Evolutionary conservation across 176 grass and related monocot species (phyloP).

Genomic region (Sorghum bicolor): DNA sequence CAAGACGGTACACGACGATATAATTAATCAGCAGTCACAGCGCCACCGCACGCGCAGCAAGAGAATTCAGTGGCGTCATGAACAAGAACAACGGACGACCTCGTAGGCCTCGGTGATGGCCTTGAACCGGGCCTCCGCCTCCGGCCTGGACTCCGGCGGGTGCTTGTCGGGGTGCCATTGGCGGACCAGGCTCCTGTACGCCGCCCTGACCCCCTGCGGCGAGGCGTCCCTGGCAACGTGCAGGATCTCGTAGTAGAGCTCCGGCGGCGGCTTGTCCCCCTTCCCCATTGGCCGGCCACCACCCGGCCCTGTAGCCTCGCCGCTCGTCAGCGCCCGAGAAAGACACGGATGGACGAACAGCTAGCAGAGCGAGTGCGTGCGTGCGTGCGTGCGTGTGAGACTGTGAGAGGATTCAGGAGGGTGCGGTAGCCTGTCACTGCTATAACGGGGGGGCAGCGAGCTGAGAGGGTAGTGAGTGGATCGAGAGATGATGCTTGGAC

Average conservation of each 20-base stretch:
- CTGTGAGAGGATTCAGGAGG: conserved; percentile 42
- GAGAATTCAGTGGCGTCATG: too few species aligned
- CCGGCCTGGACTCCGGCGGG: conserved; percentile 60
- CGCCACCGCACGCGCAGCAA: not conserved
- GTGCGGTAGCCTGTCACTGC: conserved; percentile 3
- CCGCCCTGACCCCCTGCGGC: conserved; percentile 60
- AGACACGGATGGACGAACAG: not conserved
- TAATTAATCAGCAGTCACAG: not conserved
- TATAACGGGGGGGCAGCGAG: conserved; percentile 9
- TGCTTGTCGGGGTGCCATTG: conserved; percentile 98
- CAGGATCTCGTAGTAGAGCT: conserved; percentile 70
- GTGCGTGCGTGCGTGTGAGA: not conserved
- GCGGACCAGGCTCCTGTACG: conserved; percentile 53
- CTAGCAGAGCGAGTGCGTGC: not conserved
- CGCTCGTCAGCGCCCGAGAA: too few species aligned
- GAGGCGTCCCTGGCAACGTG: conserved; percentile 56
- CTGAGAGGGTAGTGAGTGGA: not conserved
- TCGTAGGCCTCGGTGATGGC: conserved; percentile 84
- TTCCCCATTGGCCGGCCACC: conserved; percentile 32
- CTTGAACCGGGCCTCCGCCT: conserved; percentile 75
- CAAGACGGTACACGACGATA: not conserved
- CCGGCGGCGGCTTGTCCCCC: conserved; percentile 48
- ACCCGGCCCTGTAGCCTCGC: rapidly evolving
- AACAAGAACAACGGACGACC: conserved; percentile 57
- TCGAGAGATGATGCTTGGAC: conserved; percentile 20